Evolutionary conservation across 2,329 filamentous ascomycete genomes (phyloP), one percentile per base, ranked within the genome.

Genomic region (Macrophomina pseudophaseolina): DNA sequence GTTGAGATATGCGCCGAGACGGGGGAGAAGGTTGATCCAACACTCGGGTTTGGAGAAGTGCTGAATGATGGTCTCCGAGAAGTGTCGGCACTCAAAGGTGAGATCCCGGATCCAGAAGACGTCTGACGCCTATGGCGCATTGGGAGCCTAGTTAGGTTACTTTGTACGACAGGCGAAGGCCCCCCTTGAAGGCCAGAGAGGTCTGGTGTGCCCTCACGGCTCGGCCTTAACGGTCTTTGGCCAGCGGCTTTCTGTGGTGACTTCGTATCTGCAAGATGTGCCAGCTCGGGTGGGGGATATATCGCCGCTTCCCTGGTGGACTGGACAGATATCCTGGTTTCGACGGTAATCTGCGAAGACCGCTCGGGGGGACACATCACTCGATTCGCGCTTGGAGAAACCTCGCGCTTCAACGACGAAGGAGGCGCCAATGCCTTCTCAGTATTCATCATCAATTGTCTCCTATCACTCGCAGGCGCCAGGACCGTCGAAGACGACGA

Each of bases 401-500:
- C 40, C 69, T 82, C 42, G 5, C 48, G 44, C 23, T 60, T 32
- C 28, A 66, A 16, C 11, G 58, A 40, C 1, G 58, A 62, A n/a
- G 9, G 46, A 28, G 32, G n/a, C 5, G 87, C 84, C n/a, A 77
- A 72, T 16, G 73, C 71, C 44, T 77, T 32, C 64, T 66, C 53
- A 62, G 32, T 65, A 49, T 66, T 64, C 12, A 56, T 32, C 63
- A 32, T 44, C 46, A 62, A 16, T 44, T 53, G 58, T 62, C 58
- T 62, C 38, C 54, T 64, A 40, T 60, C 42, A 40, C 58, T 62
- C 30, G 58, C 44, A 16, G 58, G 58, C n/a, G 42, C 58, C 44
- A 87, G 84, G 8, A 91, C 85, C 2, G 89, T 91, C 6, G 90
- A 91, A 68, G 86, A 87, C 5, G 90, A 91, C 0, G 90, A 92